A percentile compares a stretch with the other conserved stretches of the same genome.
Evolutionary conservation across 2,329 filamentous ascomycete genomes (phyloP).

Genomic region (Peltaster fructicola): DNA sequence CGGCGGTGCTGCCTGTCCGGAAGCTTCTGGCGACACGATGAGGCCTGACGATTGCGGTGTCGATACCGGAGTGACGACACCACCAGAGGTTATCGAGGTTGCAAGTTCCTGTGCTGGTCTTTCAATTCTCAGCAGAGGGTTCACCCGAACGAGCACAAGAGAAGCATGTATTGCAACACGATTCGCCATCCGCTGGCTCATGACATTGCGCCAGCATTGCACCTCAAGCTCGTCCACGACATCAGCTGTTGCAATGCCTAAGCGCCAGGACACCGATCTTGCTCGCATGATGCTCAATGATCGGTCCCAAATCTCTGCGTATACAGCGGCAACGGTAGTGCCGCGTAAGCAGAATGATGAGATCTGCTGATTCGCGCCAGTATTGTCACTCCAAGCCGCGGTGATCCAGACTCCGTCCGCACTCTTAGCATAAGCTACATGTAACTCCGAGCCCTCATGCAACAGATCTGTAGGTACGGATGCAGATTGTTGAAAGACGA

Average conservation of each 20-base stretch:
- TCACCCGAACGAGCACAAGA: too few relatives aligned
- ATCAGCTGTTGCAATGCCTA: conserved; percentile 20
- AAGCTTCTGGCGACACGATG: conserved; percentile 15
- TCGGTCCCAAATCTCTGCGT: conserved; percentile 59
- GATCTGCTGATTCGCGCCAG: conserved; percentile 54
- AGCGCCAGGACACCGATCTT: conserved; percentile 2
- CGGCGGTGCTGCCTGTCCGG: conserved; percentile 16
- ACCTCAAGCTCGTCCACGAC: conserved; percentile 6
- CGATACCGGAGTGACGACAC: conserved; percentile 44
- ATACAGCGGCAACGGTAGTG: conserved; percentile 47
- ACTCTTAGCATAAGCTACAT: conserved; percentile 62
- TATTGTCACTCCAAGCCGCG: conserved; percentile 65
- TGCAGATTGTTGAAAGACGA: conserved; percentile 56
- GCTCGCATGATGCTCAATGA: conserved; percentile 24
- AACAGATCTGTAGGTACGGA: conserved; percentile 56
- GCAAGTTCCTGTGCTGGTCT: too few relatives aligned
- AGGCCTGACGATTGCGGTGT: conserved; percentile 32
- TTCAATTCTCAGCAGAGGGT: too few relatives aligned
- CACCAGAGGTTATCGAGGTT: too few relatives aligned
- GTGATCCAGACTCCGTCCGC: conserved; percentile 62
- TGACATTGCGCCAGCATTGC: conserved; percentile 11
- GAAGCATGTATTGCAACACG: too few relatives aligned
- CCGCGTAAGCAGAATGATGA: conserved; percentile 52
- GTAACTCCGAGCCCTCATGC: conserved; percentile 62
- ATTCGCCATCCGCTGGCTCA: too few relatives aligned